Evolutionary conservation across 768 basidiomycete genomes (phyloP), one percentile per base, ranked within the genome.

Genomic region (Leccinum uliginosum): DNA sequence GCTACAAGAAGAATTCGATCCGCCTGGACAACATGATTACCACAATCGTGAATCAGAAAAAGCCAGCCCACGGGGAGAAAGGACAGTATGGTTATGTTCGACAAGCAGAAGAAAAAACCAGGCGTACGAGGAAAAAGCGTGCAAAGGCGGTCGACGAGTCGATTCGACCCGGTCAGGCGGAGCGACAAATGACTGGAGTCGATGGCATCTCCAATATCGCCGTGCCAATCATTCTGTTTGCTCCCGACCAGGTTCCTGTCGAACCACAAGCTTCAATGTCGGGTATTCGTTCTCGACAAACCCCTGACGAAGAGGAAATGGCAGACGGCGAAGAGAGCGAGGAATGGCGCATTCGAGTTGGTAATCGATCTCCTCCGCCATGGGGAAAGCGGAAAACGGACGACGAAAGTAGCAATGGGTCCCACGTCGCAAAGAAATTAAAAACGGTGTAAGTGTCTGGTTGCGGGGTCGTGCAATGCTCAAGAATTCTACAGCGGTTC

Each of bases 71-170:
- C 9, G 89, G 88, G 23, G 87, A 88, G 69, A 89, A 91, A 65
- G 89, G 89, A 0, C 89, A 91, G 58, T 90, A 89, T 61, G 89
- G 88, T 29, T 91, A 89, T 59, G 86, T 91, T 27, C 86, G 90
- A 10, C 81, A 85, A 63, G 74, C 85, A 0, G 89, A 90, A 62
- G 85, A 84, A 63, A 89, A 85, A 66, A 75, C 76, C 3, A 90
- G 81, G 66, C 78, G 78, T n/a, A 58, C 67, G 7, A 74, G 82
- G 54, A 83, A 78, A 70, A 84, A 76, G 63, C 78, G 75, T 27
- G 57, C 52, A 24, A 78, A 74, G 61, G 67, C 67, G 19, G 58
- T 64, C 23, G 66, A 64, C 40, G 71, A 72, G 26, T 50, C 59
- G 3, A 51, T 62, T 49, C 69, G 56, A 30, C 46, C 56, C n/a